Evolutionary conservation across 306 rosid species (phyloP).

Genomic region (Prunus davidiana): DNA sequence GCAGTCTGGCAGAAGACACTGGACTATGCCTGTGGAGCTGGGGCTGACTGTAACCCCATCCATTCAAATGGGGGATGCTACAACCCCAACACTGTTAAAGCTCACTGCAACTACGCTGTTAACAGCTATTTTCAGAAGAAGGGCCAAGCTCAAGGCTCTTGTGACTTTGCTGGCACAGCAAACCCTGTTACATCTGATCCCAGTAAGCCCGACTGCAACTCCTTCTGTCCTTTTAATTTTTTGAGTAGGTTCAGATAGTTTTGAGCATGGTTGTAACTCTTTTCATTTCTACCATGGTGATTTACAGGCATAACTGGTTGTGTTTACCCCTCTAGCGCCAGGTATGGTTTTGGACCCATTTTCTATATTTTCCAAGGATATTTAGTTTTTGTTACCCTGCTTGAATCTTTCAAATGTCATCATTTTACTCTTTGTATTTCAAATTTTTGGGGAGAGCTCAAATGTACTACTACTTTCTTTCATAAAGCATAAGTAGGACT

Average conservation of each 20-base stretch:
- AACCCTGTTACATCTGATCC: conserved; percentile 51
- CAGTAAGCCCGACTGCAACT: conserved; percentile 32
- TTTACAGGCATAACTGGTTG: conserved; percentile 69
- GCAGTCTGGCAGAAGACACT: conserved; percentile 53
- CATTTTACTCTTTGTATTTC: neutral
- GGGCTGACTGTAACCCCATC: conserved; percentile 76
- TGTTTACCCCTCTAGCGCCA: conserved; percentile 63
- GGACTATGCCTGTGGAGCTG: conserved; percentile 92
- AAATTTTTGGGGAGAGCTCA: neutral
- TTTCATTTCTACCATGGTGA: neutral
- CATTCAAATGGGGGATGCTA: conserved; percentile 51
- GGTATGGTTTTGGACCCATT: conserved; percentile 38
- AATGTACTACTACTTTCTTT: neutral
- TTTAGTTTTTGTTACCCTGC: neutral
- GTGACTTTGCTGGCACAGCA: conserved; percentile 80
- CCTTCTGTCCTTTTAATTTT: neutral
- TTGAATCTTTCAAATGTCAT: neutral
- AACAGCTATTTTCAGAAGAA: conserved; percentile 80
- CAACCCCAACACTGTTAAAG: conserved; percentile 61
- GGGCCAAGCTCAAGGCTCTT: conserved; percentile 60
- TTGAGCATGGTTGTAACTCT: neutral
- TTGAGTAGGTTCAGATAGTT: no score
- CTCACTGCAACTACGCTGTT: conserved; percentile 77
- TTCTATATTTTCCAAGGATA: neutral
- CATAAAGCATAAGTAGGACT: neutral